A percentile compares a stretch with the other conserved stretches of the same genome.
Conservation (phyloP, 1,139 yeast genomes). For the Kurtzmaniella quercitrusa region DNA sequence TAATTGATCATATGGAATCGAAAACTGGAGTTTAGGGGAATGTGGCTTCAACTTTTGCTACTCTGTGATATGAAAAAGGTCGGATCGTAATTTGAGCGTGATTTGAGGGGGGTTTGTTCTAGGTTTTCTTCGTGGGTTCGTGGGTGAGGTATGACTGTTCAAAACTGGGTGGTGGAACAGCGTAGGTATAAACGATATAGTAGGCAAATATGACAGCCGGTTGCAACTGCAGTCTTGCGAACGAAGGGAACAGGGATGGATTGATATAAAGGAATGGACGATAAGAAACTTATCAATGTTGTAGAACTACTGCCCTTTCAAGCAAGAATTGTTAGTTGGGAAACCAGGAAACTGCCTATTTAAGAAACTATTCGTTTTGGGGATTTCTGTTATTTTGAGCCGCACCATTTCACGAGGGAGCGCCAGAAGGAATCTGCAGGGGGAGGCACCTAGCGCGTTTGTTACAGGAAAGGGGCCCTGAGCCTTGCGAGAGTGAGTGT, state of each 20-base stretch:
- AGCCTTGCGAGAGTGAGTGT: not conserved
- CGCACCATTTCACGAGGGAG: not conserved
- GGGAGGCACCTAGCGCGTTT: not conserved
- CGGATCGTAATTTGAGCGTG: too few species aligned
- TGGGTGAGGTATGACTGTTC: too few species aligned
- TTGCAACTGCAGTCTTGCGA: too few species aligned
- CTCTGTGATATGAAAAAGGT: not conserved
- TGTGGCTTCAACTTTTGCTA: not conserved
- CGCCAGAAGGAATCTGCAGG: not conserved
- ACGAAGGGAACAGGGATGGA: not conserved
- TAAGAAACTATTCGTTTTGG: constrained; percentile 3
- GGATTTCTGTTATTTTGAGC: not conserved
- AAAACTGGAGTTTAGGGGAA: not conserved
- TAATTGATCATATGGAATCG: constrained; percentile 17
- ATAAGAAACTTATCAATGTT: constrained; percentile 1
- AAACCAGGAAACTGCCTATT: constrained; percentile 6
- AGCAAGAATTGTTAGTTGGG: not conserved
- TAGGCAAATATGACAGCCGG: too few species aligned
- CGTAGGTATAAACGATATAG: too few species aligned
- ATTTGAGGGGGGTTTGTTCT: too few species aligned
- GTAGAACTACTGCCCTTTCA: not conserved
- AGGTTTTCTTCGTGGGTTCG: too few species aligned
- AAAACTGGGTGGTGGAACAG: too few species aligned
- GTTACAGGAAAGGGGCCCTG: not conserved
- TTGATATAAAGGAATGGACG: constrained; percentile 1